Conservation (phyloP, 768 basidiomycete genomes). For the Amanita thiersii region DNA sequence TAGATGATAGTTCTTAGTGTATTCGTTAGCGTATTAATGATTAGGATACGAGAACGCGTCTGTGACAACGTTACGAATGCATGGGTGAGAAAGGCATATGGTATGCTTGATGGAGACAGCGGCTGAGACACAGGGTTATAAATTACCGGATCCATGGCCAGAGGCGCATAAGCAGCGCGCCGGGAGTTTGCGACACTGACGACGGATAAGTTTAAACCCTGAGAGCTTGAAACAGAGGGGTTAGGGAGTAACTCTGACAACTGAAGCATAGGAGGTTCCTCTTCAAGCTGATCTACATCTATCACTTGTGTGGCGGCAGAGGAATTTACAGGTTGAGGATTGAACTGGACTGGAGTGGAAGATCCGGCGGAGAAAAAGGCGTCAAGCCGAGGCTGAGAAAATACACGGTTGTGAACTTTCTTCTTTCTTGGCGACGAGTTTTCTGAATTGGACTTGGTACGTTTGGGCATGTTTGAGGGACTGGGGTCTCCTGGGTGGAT, state of each 20-base stretch:
- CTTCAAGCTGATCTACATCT: slow-evolving; percentile 3
- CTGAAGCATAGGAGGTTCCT: not conserved
- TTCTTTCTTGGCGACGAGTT: slow-evolving; percentile 7
- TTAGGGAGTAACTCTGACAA: not conserved
- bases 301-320: not conserved
- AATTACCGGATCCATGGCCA: slow-evolving; percentile 41
- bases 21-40: slow-evolving; percentile 66
- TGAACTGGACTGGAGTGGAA: too few species aligned
- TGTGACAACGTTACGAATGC: slow-evolving; percentile 50
- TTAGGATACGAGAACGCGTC: slow-evolving; percentile 67
- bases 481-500: not conserved
- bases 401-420: not conserved
- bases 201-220: not conserved
- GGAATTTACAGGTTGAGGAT: not conserved
- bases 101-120: slow-evolving; percentile 37
- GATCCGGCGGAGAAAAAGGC: not conserved
- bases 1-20: slow-evolving; percentile 59
- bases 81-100: slow-evolving; percentile 67
- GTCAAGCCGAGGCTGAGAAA: slow-evolving; percentile 3
- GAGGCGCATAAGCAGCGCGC: slow-evolving; percentile 18
- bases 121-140: slow-evolving; percentile 36
- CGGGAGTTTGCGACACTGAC: not conserved
- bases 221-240: too few species aligned
- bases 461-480: not conserved
- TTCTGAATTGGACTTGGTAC: not conserved